Evolutionary conservation across 1,284 basidiomycete species (phyloP).

Genomic region (Ganoderma boninense): DNA sequence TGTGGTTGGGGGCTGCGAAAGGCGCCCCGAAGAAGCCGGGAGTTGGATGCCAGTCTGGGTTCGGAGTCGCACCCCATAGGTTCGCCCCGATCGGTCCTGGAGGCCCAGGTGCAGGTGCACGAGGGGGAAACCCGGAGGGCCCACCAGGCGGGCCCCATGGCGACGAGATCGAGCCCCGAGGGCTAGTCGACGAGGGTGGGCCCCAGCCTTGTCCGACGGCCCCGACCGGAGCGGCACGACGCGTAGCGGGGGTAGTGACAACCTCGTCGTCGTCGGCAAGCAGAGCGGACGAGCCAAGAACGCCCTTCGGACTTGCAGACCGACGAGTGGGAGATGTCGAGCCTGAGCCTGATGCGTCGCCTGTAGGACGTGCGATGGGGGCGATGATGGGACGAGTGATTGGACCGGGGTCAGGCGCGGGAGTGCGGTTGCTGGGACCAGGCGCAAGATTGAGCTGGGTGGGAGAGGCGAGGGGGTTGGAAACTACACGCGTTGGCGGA

Average conservation of each 20-base stretch:
- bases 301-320: slow-evolving; percentile 76
- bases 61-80: slow-evolving; percentile 50
- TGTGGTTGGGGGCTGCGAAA: slow-evolving; percentile 54
- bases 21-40: slow-evolving; percentile 54
- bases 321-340: slow-evolving; percentile 70
- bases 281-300: slow-evolving; percentile 80
- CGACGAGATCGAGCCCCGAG: slow-evolving; percentile 45
- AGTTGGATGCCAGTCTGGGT: slow-evolving; percentile 56
- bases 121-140: slow-evolving; percentile 45
- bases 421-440: slow-evolving; percentile 45
- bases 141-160: slow-evolving; percentile 55
- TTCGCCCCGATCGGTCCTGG: slow-evolving; percentile 44
- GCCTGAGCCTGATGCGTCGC: slow-evolving; percentile 57
- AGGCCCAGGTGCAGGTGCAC: slow-evolving; percentile 36
- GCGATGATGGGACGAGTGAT: slow-evolving; percentile 61
- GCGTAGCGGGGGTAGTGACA: slow-evolving; percentile 54
- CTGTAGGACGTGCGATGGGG: slow-evolving; percentile 53
- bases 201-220: slow-evolving; percentile 51
- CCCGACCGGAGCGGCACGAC: slow-evolving; percentile 52
- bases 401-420: slow-evolving; percentile 58
- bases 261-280: slow-evolving; percentile 82
- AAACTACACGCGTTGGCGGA: slow-evolving; percentile 44
- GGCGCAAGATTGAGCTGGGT: slow-evolving; percentile 43
- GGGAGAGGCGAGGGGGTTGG: slow-evolving; percentile 50
- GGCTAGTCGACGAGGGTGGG: slow-evolving; percentile 49